Base-by-base conservation (phyloP, 352 stramenopile species). In the Thraustochytrium striatum region DNA sequence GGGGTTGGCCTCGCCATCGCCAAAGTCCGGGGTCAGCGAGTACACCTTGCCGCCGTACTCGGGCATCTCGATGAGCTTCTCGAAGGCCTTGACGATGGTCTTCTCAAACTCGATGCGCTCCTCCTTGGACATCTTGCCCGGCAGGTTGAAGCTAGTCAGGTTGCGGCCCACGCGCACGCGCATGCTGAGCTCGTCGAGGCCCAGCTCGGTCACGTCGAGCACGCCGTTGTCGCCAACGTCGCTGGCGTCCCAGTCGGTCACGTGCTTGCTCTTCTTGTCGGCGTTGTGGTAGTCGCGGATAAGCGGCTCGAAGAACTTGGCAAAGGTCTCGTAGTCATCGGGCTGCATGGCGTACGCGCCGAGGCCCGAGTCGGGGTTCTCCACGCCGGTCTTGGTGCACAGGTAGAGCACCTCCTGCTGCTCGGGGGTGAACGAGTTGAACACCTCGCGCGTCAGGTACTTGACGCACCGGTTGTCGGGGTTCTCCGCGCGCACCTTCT, bases 101-200 rank as follows among this genome's bases (percentile, higher is more conserved):
- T 90, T 87, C 87, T 95, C 93, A 13, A 96, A 92, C 65, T 93
- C 87, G 57, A 91, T 88, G 44, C 90, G 88, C 78, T 95, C 87
- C 39, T 86, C 88, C 35, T 89, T 83, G 5, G 85, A 87, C 79
- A 92, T 95, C 35, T 86, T 83, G 1, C 89, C 89, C 3, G 90
- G 90, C 72, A 94, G 82, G 58, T 90, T 89, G 79, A 93, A 87
- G 30, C 87, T 87, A 59, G 85, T 87, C 70, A 95, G 87, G 86
- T 94, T 95, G 39, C 90, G 86, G 7, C 90, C 90, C 5, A 91
- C 89, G 25, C 90, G 88, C 58, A 95, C 92, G 57, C 90, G 88
- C 82, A 89, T 88, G 11, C 85, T 89, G n/a, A 89, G 83, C 70
- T 87, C 85, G 57, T 86, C 72, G 28, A 86, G 81, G 36, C 85